A percentile compares a stretch with the other conserved stretches of the same genome.
Conservation (phyloP, 2,329 filamentous ascomycete genomes). For the Colletotrichum tamarilloi region DNA sequence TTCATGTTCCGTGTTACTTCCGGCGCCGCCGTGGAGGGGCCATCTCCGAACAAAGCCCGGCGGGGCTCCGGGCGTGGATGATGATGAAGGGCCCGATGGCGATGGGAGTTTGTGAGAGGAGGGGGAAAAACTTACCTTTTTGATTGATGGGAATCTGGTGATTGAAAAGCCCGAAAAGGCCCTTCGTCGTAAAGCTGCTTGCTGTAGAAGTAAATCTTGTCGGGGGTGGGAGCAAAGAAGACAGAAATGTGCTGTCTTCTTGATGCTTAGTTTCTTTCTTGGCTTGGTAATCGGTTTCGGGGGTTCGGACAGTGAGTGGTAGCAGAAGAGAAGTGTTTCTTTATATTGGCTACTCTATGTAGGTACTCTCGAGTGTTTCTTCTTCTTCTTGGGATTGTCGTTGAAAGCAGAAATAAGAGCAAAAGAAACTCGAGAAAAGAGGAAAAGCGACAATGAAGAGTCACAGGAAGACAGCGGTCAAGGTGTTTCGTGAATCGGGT, state of each 20-base stretch:
- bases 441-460: slow-evolving; percentile 14
- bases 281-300: slow-evolving; percentile 15
- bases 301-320: slow-evolving; percentile 20
- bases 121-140: slow-evolving; percentile 2
- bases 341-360: slow-evolving; percentile 35
- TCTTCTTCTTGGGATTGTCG: neutral
- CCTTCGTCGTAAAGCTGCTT: slow-evolving; percentile 18
- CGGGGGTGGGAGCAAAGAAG: neutral
- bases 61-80: slow-evolving; percentile 5
- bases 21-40: neutral
- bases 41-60: slow-evolving; percentile 31
- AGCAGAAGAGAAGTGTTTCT: slow-evolving; percentile 28
- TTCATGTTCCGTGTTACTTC: neutral
- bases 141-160: neutral
- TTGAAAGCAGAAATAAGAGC: slow-evolving; percentile 7
- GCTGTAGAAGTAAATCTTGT: slow-evolving; percentile 25
- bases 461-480: slow-evolving; percentile 11
- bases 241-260: slow-evolving; percentile 8
- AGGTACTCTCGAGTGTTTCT: slow-evolving; percentile 19
- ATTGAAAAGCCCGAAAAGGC: neutral
- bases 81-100: neutral
- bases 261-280: slow-evolving; percentile 5
- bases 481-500: slow-evolving; percentile 15
- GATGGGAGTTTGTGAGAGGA: neutral
- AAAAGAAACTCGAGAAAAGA: slow-evolving; percentile 22